phyloP scores from a whole-genome alignment of 129 eudicot species.

The Erigeron canadensis region DNA sequence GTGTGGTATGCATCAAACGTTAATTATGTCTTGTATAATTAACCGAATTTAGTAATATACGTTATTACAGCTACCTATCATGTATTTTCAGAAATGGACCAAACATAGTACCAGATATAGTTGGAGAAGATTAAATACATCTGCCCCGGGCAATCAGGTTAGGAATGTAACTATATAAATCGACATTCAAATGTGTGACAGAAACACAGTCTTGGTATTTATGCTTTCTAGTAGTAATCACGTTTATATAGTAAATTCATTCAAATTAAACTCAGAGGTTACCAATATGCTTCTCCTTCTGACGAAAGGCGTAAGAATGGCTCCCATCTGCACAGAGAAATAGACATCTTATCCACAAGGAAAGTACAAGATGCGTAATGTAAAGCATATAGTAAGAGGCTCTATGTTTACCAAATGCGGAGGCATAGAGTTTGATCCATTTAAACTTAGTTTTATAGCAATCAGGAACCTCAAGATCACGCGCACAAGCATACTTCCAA shows the following conservation, averaged over 20 bases:
- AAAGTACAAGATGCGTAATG: constrained; percentile 9
- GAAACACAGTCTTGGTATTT: constrained; percentile 8
- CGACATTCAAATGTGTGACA: constrained; percentile 4
- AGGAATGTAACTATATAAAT: not conserved
- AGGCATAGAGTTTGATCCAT: constrained; percentile 70
- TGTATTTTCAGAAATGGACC: constrained; percentile 8
- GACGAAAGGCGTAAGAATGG: constrained; percentile 78
- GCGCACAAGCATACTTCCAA: constrained; percentile 86
- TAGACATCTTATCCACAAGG: not conserved
- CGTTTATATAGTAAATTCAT: constrained; percentile 1
- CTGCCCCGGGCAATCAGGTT: constrained; percentile 1
- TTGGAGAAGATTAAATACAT: constrained; percentile 13
- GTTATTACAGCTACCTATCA: not conserved
- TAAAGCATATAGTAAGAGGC: constrained; percentile 26
- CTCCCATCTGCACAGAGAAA: constrained; percentile 71
- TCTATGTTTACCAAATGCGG: constrained; percentile 62
- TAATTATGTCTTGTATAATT: not conserved
- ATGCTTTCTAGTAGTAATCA: not conserved
- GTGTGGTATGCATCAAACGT: not conserved
- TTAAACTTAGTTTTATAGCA: constrained; percentile 57
- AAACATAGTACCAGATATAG: not conserved
- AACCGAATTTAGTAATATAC: not conserved
- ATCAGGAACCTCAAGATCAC: constrained; percentile 92
- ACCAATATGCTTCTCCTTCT: constrained; percentile 95
- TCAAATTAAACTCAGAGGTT: constrained; percentile 25